Evolutionary conservation across 805 yeast species (phyloP), one percentile per base, ranked within the genome.

Genomic region (Zygosaccharomyces gambellarensis): DNA sequence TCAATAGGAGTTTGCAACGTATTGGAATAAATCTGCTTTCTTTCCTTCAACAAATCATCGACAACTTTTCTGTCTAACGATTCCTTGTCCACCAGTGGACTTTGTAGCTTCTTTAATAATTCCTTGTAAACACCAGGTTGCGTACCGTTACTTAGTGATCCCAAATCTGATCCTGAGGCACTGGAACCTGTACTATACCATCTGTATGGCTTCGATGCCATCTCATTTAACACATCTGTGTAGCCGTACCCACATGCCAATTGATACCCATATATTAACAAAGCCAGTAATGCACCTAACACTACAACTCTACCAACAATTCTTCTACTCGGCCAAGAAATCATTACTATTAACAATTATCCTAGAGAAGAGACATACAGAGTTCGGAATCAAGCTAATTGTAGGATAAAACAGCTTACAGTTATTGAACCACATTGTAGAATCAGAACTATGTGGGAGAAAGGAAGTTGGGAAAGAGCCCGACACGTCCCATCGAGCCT

Each of bases 1-100:
- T 48, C 41, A 22, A 82, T 75, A 14, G 65, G 64, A 34, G 58
- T 49, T 2, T 56, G 51, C 48, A 79, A 49, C 12, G 76, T 66
- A 2, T 66, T 58, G 21, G 68, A 63, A 55, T 79, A 73, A 9
- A 65, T 50, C 12, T 69, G 51, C 49, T 63, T 67, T 57, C 81
- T 80, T 4, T 50, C 52, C 11, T 28, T 28, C 10, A 63, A 36
- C 1, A 56, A 28, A 19, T 36, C 40, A 29, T 43, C 39, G 30
- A 43, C 29, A 31, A 32, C 50, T 21, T 44, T 56, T 9, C 57
- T 49, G 17, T 50, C 46, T 11, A 55, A 50, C 2, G 50, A 39
- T 17, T 32, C 48, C 14, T 28, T 43, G 3, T 49, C 43, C 21
- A 40, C 55, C 43, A 65, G 54, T 1, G 71, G 69, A 8, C 49